Evolutionary conservation across 2,329 filamentous ascomycete species (phyloP), one percentile per base, ranked within the genome.

Genomic region (Clarireedia homoeocarpa): DNA sequence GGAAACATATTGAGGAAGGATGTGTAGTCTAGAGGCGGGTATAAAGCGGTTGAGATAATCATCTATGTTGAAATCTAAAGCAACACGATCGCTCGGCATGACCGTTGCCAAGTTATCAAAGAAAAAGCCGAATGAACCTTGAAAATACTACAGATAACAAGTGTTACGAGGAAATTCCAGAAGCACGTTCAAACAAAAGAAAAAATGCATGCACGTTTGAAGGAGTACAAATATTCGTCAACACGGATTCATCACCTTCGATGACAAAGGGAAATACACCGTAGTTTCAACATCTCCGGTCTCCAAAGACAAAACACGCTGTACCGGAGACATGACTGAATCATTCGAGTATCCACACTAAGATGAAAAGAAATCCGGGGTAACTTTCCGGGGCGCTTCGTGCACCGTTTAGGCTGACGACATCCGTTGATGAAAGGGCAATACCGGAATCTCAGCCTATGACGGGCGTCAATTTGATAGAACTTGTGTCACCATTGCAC

Each of bases 41-140:
- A 95, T 67, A 58, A 83, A 76, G 2, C 78, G 86, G 68, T 92
- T 90, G 51, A 95, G 69, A 67, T 85, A 82, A n/a, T 72, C 73
- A 75, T 96, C 91, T 61, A 95, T 80, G 71, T 94, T 82, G 71
- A 95, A 83, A 50, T 68, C 53, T 38, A 51, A 45, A 34, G 30
- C 20, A 39, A 55, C 38, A 50, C 44, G 39, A 30, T 30, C 26
- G 39, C 14, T 48, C 26, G 17, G 49, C 15, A 44, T 51, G 23
- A 51, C 27, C 38, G 44, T 24, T 26, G 39, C 38, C 15, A 48
- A 51, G 42, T 5, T 34, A 47, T 15, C 23, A 14, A 27, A 47
- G 12, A 34, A 50, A 44, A 44, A 6, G 40, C 4, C 30, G 30
- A 44, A 24, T 42, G 17, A 42, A 42, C 7, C 17, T 42, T 42